Evolutionary conservation across 73 alveolate genomes (phyloP).

Genomic region (Diophrys sp.): DNA sequence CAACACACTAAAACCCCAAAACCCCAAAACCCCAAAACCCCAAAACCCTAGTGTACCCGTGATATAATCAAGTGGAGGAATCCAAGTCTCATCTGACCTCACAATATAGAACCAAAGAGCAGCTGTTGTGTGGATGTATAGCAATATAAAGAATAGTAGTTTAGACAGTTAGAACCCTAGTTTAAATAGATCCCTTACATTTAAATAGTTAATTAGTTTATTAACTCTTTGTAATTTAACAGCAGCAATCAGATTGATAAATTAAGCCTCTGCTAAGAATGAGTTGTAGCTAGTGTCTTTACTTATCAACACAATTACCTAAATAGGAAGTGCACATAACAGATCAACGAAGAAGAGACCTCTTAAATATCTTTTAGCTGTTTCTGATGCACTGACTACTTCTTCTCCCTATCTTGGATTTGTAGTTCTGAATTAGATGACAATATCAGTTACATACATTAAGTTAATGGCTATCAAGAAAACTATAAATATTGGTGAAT

Average conservation of each 20-base stretch:
- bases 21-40: too few relatives aligned
- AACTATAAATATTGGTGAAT: not conserved
- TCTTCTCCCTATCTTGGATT: constrained; percentile 25
- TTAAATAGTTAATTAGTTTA: not conserved
- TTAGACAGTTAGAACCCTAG: constrained; percentile 6
- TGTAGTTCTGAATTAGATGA: constrained; percentile 47
- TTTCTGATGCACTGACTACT: constrained; percentile 19
- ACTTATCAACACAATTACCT: constrained; percentile 7
- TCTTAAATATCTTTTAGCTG: constrained; percentile 23
- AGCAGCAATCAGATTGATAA: not conserved
- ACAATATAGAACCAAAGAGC: constrained; percentile 21
- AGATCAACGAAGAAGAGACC: constrained; percentile 38
- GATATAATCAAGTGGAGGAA: constrained; percentile 33
- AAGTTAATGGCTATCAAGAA: constrained; percentile 16
- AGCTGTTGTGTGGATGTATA: constrained; percentile 28
- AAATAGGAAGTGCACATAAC: constrained; percentile 41
- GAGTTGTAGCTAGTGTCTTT: not conserved
- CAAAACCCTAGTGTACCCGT: too few relatives aligned
- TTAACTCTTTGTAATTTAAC: constrained; percentile 10
- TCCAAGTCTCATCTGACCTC: constrained; percentile 7
- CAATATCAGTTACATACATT: constrained; percentile 41
- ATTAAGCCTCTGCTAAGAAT: constrained; percentile 1
- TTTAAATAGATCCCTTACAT: constrained; percentile 6
- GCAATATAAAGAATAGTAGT: constrained; percentile 12
- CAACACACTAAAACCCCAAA: too few relatives aligned